These are phyloP conservation scores for Leishmania major DNA, from an alignment of 208 protist genomes.

Conservation along the genomic window DNA sequence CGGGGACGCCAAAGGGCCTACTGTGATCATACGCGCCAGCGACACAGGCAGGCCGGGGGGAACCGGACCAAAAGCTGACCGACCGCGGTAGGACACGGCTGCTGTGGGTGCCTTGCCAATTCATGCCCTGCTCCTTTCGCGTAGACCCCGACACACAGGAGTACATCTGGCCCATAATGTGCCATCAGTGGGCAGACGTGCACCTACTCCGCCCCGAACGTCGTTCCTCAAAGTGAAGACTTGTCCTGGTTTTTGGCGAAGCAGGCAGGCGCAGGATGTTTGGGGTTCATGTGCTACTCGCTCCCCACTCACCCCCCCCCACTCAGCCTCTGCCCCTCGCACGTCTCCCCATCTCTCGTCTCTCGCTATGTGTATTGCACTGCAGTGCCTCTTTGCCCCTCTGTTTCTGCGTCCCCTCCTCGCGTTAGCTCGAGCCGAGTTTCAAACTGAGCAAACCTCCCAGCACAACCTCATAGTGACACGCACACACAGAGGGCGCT, in stretches of 20 bases:
- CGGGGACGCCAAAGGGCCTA: constrained; percentile 45
- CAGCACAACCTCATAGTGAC: not conserved
- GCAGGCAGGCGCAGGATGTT: not conserved
- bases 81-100: constrained; percentile 49
- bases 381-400: not conserved
- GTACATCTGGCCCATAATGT: constrained; percentile 51
- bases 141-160: constrained; percentile 49
- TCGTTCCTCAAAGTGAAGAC: constrained; percentile 15
- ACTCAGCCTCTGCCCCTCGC: not conserved
- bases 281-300: not conserved
- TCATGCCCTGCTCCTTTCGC: constrained; percentile 47
- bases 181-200: constrained; percentile 53
- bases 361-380: not conserved
- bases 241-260: not conserved
- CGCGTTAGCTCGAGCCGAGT: not conserved
- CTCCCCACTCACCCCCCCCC: not conserved
- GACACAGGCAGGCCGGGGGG: constrained; percentile 48
- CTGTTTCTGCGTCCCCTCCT: not conserved
- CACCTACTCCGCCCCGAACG: constrained; percentile 36
- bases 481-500: not conserved
- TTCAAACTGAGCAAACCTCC: not conserved
- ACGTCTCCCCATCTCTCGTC: not conserved
- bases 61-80: constrained; percentile 64
- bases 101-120: constrained; percentile 71
- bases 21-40: constrained; percentile 29